Evolutionary conservation across 108 stramenopile species (phyloP), one percentile per base, ranked within the genome.

Genomic region (Cyclostephanos tholiformis): DNA sequence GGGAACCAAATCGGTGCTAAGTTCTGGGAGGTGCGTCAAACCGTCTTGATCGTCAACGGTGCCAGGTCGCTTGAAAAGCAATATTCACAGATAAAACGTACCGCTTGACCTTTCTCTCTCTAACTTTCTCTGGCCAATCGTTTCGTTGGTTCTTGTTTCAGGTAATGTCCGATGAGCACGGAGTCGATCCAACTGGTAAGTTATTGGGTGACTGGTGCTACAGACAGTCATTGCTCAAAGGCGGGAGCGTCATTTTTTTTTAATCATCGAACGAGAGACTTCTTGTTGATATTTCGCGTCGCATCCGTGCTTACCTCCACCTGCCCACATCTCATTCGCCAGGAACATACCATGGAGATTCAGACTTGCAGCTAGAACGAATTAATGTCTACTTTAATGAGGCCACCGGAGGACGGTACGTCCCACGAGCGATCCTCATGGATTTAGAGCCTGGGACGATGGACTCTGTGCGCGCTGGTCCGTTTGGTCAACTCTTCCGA

Each of bases 361-460:
- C 89, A 49, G 76, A 74, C 25, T 63, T 84, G 41, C 93, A 91
- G 49, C 78, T 89, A 51, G 80, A 83, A 39, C 89, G 93, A 59
- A 93, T 98, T 76, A 90, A 85, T 80, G 83, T 75, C 22, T 89
- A 92, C 73, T 89, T 91, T 87, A 89, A 94, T 75, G 88, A 96
- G 86, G 89, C 94, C 68, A 86, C 91, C 59, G 85, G 80, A 67
- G 90, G 89, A 64, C 84, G 96, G 71, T 98, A 90, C 52, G 94
- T 93, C 53, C 97, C 96, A 22, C 94, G 94, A 66, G 91, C 94
- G 52, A 80, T 58, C 61, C 84, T 93, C n/a, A 95, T 91, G 67
- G 95, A 95, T 85, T 81, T 95, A 63, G 94, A 95, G 80, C 94
- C 94, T 68, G 95, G 95, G 52, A 95, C 95, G 69, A 95, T 95